Evolutionary conservation across 2,329 filamentous ascomycete genomes (phyloP).

Genomic region (Penicillium sp.): DNA sequence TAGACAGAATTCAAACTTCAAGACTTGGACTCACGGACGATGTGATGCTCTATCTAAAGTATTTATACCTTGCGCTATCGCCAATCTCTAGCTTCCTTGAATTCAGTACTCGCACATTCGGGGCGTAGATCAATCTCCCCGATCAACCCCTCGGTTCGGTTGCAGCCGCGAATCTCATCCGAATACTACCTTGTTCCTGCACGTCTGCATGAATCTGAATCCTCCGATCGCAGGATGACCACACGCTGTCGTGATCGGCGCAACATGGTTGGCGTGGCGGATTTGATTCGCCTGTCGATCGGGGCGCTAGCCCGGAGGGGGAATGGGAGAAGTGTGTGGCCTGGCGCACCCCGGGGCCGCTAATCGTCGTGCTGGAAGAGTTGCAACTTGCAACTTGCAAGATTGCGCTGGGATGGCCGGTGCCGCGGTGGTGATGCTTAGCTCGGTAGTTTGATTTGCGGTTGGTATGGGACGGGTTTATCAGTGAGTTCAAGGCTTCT

Average conservation of each 20-base stretch:
- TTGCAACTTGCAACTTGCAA: not conserved
- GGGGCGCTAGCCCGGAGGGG: slow-evolving; percentile 2
- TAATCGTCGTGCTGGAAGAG: not conserved
- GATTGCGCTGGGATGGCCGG: too few relatives aligned
- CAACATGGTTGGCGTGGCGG: slow-evolving; percentile 7
- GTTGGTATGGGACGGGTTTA: too few relatives aligned
- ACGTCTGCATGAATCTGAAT: not conserved
- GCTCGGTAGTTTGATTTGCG: too few relatives aligned
- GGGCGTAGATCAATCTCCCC: not conserved
- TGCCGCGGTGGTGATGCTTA: not conserved
- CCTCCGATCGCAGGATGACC: slow-evolving; percentile 1
- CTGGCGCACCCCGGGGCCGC: not conserved
- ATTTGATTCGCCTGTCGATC: slow-evolving; percentile 20
- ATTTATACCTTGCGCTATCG: too few relatives aligned
- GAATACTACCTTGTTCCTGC: slow-evolving; percentile 1
- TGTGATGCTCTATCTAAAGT: too few relatives aligned
- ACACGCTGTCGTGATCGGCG: slow-evolving; percentile 1
- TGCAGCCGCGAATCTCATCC: not conserved
- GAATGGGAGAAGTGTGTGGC: not conserved
- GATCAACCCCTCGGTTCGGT: not conserved
- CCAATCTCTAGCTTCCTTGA: too few relatives aligned
- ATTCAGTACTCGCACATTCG: too few relatives aligned
- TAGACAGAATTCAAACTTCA: not conserved
- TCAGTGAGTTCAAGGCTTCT: too few relatives aligned
- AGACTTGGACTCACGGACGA: not conserved